A percentile compares a stretch with the other conserved stretches of the same genome.
These are phyloP conservation scores for Emericellopsis atlantica DNA, from an alignment of 2,329 filamentous ascomycete genomes.

Conservation along the genomic window DNA sequence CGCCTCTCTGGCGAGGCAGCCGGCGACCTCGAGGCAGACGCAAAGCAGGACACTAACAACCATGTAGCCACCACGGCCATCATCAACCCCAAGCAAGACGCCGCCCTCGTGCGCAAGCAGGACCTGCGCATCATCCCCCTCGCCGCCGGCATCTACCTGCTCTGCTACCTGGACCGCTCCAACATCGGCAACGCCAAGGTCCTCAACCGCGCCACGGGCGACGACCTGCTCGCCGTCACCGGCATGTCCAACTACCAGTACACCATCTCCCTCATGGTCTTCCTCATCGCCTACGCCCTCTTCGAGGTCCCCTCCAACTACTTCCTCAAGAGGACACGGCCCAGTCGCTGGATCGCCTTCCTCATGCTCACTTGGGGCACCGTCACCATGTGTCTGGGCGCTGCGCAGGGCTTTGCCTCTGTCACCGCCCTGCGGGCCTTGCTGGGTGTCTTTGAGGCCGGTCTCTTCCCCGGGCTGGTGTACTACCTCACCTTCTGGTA, in stretches of 20 bases:
- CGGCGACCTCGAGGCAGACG: no score
- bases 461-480: conserved; percentile 31
- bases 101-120: conserved; percentile 21
- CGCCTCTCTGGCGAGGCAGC: no score
- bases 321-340: conserved; percentile 50
- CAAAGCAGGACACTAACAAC: not conserved
- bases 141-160: conserved; percentile 38
- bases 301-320: conserved; percentile 58
- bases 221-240: conserved; percentile 52
- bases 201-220: conserved; percentile 43
- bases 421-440: conserved; percentile 57
- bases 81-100: no score
- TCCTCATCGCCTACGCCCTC: conserved; percentile 45
- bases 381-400: conserved; percentile 54
- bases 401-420: conserved; percentile 46
- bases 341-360: conserved; percentile 51
- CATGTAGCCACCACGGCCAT: not conserved
- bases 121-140: conserved; percentile 41
- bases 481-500: conserved; percentile 65
- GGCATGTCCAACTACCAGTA: conserved; percentile 50
- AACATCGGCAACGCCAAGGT: conserved; percentile 62
- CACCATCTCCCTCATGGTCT: conserved; percentile 43
- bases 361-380: conserved; percentile 57
- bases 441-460: conserved; percentile 58
- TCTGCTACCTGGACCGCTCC: conserved; percentile 44